phyloP scores from a whole-genome alignment of 176 grass and related monocot species.

The Puccinellia tenuiflora region DNA sequence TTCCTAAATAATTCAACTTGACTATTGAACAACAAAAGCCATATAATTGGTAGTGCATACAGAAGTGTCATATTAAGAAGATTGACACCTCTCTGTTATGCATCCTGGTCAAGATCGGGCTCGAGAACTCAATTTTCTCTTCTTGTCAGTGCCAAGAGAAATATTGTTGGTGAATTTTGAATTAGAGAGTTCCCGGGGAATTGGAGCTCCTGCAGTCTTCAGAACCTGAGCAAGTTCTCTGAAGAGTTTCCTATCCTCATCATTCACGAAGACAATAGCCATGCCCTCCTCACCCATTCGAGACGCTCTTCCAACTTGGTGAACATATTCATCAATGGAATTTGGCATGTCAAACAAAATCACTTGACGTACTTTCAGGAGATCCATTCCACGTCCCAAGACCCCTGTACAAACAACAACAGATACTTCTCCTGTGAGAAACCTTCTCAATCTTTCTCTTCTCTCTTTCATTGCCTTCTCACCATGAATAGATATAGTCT shows the following conservation, averaged over 20 bases:
- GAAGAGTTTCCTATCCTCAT: conserved; percentile 80
- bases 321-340: conserved; percentile 86
- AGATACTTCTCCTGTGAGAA: conserved; percentile 72
- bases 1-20: background rate
- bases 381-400: conserved; percentile 81
- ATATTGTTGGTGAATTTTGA: conserved; percentile 40
- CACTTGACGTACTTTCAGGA: conserved; percentile 70
- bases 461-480: conserved; percentile 89
- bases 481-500: conserved; percentile 79
- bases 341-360: conserved; percentile 94
- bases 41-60: background rate
- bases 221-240: conserved; percentile 64
- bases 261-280: conserved; percentile 72
- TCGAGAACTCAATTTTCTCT: conserved; percentile 55
- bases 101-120: conserved; percentile 22
- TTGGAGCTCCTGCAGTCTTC: conserved; percentile 55
- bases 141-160: conserved; percentile 29
- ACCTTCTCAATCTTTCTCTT: conserved; percentile 77
- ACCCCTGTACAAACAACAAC: conserved; percentile 74
- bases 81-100: background rate
- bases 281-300: conserved; percentile 69
- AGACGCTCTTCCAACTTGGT: conserved; percentile 88
- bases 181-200: conserved; percentile 65
- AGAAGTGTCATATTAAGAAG: conserved; percentile 18
- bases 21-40: background rate